Conservation (phyloP, 176 grass and related monocot species). For the Carex littledalei region DNA sequence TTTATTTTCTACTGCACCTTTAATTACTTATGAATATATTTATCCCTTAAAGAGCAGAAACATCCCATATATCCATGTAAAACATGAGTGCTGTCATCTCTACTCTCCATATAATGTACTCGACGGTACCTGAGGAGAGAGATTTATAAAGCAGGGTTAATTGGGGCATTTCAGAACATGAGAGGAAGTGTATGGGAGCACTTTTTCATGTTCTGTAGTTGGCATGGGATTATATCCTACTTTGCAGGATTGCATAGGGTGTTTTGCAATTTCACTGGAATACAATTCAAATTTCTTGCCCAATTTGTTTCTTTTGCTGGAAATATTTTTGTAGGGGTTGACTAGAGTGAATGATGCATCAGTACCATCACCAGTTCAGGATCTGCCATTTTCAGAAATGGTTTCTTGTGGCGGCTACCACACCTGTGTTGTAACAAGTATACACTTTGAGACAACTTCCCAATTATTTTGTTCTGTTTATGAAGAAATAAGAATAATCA, state of each 20-base stretch:
- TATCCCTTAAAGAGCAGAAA: background rate
- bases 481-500: background rate
- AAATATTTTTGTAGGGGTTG: slow-evolving; percentile 48
- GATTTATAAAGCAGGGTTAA: background rate
- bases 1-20: background rate
- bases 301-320: slow-evolving; percentile 23
- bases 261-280: background rate
- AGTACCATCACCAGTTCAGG: slow-evolving; percentile 55
- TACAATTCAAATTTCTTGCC: background rate
- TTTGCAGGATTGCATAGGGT: background rate
- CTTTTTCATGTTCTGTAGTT: background rate
- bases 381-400: slow-evolving; percentile 61
- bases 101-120: background rate
- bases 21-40: background rate
- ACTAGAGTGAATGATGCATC: slow-evolving; percentile 56
- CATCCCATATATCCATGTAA: background rate
- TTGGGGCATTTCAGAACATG: background rate
- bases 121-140: background rate
- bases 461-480: background rate
- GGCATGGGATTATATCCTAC: background rate
- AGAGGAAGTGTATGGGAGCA: background rate
- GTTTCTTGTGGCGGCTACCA: slow-evolving; percentile 97
- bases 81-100: background rate
- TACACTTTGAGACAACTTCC: background rate
- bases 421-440: slow-evolving; percentile 84